These are phyloP conservation scores for Ampelomyces quisqualis DNA, from an alignment of 2,329 filamentous ascomycete species.

Conservation along the genomic window DNA sequence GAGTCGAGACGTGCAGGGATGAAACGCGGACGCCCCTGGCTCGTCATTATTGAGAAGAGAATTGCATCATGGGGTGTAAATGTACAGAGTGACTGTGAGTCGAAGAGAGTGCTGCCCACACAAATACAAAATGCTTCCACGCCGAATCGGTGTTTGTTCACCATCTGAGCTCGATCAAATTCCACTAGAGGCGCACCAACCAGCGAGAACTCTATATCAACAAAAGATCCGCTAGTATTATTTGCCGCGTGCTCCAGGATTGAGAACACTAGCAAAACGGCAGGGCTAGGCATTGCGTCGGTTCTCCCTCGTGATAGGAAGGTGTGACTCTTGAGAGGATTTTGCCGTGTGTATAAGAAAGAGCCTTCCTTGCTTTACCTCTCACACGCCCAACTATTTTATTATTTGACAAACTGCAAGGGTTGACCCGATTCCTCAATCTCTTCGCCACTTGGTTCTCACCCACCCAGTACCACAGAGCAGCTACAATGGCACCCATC, in stretches of 20 bases:
- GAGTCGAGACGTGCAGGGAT: slow-evolving; percentile 4
- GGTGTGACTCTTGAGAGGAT: slow-evolving; percentile 28
- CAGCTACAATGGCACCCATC: slow-evolving; percentile 32
- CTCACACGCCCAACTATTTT: not conserved
- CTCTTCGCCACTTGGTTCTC: not conserved
- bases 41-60: slow-evolving; percentile 8
- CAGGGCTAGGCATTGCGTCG: slow-evolving; percentile 15
- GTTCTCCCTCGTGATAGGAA: slow-evolving; percentile 28
- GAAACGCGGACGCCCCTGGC: slow-evolving; percentile 11
- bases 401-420: too few relatives aligned
- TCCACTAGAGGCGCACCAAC: slow-evolving; percentile 7
- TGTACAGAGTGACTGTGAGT: not conserved
- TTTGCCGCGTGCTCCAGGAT: slow-evolving; percentile 15
- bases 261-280: slow-evolving; percentile 10
- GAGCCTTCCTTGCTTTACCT: slow-evolving; percentile 7
- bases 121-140: slow-evolving; percentile 3
- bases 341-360: slow-evolving; percentile 26
- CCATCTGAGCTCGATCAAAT: not conserved
- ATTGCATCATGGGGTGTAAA: slow-evolving; percentile 7
- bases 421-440: too few relatives aligned
- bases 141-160: not conserved
- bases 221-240: slow-evolving; percentile 8
- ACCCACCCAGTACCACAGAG: not conserved
- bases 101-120: too few relatives aligned
- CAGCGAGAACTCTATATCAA: slow-evolving; percentile 19